Conservation (phyloP, 2,329 filamentous ascomycete species). For the Pseudogymnoascus sp. region DNA sequence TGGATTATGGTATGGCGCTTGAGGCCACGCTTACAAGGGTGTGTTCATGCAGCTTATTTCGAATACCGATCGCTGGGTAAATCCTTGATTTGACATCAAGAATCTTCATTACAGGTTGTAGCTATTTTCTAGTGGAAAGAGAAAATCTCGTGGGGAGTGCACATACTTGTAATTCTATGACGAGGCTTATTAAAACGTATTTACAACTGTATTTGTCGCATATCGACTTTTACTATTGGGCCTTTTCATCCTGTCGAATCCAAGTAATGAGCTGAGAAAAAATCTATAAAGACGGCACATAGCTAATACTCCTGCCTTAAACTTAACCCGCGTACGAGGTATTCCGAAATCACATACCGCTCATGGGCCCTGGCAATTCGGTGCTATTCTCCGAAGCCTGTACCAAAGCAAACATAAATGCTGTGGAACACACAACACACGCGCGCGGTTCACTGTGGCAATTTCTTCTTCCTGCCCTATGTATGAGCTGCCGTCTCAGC, state of each 20-base stretch:
- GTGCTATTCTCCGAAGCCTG: neutral
- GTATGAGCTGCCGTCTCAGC: conserved; percentile 1
- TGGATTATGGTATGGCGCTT: conserved; percentile 4
- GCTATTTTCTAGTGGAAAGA: neutral
- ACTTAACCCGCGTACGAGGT: conserved; percentile 1
- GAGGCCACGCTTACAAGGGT: conserved; percentile 6
- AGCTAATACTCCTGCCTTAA: neutral
- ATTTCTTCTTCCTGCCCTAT: neutral
- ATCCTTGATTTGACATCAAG: neutral
- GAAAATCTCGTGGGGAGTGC: neutral
- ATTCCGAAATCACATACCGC: neutral
- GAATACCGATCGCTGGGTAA: neutral
- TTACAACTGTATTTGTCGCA: neutral
- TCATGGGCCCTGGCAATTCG: neutral
- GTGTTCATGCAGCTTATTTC: neutral
- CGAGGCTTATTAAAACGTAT: neutral
- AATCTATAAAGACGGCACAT: conserved; percentile 1
- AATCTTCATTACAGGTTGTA: neutral
- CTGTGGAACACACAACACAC: neutral
- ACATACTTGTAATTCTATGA: neutral
- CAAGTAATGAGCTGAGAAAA: neutral
- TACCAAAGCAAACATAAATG: neutral
- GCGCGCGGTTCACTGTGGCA: neutral
- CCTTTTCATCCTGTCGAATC: neutral
- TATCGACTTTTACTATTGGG: neutral